Evolutionary conservation across 352 stramenopile genomes (phyloP), one percentile per base, ranked within the genome.

Genomic region (Phytophthora tentaculata): DNA sequence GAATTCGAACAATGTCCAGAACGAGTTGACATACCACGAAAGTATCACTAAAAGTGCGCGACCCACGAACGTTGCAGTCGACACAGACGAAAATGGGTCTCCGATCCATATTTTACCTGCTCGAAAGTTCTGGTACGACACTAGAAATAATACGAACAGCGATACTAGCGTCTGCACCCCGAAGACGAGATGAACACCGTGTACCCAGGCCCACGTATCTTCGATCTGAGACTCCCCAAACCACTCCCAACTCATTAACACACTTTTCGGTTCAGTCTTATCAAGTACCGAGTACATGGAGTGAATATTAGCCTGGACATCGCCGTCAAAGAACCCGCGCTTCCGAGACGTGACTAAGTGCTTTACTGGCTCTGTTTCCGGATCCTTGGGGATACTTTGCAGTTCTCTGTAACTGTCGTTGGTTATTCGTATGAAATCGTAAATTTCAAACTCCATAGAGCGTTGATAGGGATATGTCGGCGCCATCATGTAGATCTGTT

Each of bases 161-260:
- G 61, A 79, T 19, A 61, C 28, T 1, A 81, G 28, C 22, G 73
- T 55, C 35, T 79, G 60, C 7, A 71, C 5, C 7, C 35, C 73
- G 4, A 81, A 71, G 22, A 84, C 43, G 10, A 81, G 41, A 37
- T 81, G 69, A 14, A 81, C 17, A 7, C 61, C 55, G 45, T 81
- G 76, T 1, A 80, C 65, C 76, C 76, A 83, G 13, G 52, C 76
- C 76, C 69, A 81, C 3, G 76, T 70, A 39, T 78, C 66, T 22
- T 53, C 54, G 26, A 78, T 64, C 8, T 69, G 17, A 37, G 70
- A 51, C 28, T 71, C 62, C 12, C 61, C 51, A 41, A 50, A 19
- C 37, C 54, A 74, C 9, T 72, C 23, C 24, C 54, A 74, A 23
- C 35, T 41, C n/a, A 56, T 49, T 26, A 72, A 7, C 4, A 54